Evolutionary conservation across 75 land plant genomes (phyloP), one percentile per base, ranked within the genome.

Genomic region (Picea glauca): DNA sequence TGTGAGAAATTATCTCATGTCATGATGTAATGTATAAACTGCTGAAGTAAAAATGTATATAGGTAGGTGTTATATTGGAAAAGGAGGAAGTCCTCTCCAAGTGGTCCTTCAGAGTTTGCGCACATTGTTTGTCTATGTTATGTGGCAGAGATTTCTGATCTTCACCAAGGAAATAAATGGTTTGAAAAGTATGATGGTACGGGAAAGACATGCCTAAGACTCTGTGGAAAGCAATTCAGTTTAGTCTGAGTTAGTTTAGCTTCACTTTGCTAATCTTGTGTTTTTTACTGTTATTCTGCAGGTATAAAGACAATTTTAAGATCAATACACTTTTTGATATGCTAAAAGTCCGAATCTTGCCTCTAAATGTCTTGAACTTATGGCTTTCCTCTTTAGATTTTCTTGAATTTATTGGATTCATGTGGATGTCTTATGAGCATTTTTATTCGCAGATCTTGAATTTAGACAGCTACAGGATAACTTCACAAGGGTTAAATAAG

Each of bases 181-280:
- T 66, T 66, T 66, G 43, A 66, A 50, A 66, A 66, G 43, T 66
- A 66, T 33, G 70, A 66, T 66, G 70, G 70, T 33, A 66, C 33
- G 70, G 70, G 70, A 66, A 66, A 33, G 43, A 33, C 40, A 66
- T 33, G 70, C 43, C 4, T 33, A 33, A 33, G 70, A 33, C 70
- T 33, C 70, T 14, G 35, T 66, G 70, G 70, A 66, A 66, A 66
- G 14, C 70, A 66, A 32, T 38, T 66, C 18, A 23, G 70, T 66
- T 66, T 66, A 15, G 33, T 4, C 35, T 7, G 9, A 32, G 8
- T 14, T 66, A 66, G 30, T 62, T 33, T 65, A 65, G 68, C 32
- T 66, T 66, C 18, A 38, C 32, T 17, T 33, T 15, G 35, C 70
- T 66, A 66, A 66, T 66, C 70, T 17, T 66, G 70, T 66, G 70